Conservation (phyloP, 495 filamentous ascomycete genomes). For the Penicillium desertorum region DNA sequence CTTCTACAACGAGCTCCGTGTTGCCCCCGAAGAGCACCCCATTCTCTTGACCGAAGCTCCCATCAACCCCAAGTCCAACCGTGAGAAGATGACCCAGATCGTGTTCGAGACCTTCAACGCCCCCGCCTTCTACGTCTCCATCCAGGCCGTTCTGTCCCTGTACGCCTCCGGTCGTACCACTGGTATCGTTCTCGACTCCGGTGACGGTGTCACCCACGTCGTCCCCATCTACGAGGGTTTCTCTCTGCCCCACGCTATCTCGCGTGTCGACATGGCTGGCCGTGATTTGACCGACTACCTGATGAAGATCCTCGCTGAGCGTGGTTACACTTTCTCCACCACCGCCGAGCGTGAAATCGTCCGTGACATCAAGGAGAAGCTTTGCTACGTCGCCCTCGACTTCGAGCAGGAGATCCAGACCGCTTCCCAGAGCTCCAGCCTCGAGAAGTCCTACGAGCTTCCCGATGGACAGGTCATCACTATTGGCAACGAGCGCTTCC, state of each 20-base stretch:
- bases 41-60: conserved; percentile 98
- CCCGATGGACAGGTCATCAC: conserved; percentile 99
- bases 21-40: conserved; percentile 99
- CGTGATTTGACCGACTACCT: conserved; percentile 99
- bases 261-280: conserved; percentile 99
- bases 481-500: conserved; percentile 99
- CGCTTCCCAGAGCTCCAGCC: conserved; percentile 92
- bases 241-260: conserved; percentile 98
- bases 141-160: conserved; percentile 98
- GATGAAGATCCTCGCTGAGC: conserved; percentile 99
- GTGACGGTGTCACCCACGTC: conserved; percentile 99
- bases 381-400: conserved; percentile 98
- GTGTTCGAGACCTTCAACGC: conserved; percentile 99
- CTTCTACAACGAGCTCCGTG: conserved; percentile 99
- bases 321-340: conserved; percentile 98
- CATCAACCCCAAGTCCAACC: conserved; percentile 99
- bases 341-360: conserved; percentile 99
- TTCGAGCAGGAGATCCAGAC: conserved; percentile 99
- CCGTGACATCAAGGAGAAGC: conserved; percentile 99
- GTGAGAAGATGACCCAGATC: conserved; percentile 99
- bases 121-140: conserved; percentile 99
- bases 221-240: conserved; percentile 99
- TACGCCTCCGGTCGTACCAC: conserved; percentile 99
- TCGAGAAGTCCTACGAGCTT: conserved; percentile 99
- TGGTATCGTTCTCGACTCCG: conserved; percentile 99